Percentiles rank a stretch among this genome's conserved stretches.
These are phyloP conservation scores for Eragrostis nindensis DNA, from an alignment of 176 grass and related monocot genomes.

Conservation along the genomic window DNA sequence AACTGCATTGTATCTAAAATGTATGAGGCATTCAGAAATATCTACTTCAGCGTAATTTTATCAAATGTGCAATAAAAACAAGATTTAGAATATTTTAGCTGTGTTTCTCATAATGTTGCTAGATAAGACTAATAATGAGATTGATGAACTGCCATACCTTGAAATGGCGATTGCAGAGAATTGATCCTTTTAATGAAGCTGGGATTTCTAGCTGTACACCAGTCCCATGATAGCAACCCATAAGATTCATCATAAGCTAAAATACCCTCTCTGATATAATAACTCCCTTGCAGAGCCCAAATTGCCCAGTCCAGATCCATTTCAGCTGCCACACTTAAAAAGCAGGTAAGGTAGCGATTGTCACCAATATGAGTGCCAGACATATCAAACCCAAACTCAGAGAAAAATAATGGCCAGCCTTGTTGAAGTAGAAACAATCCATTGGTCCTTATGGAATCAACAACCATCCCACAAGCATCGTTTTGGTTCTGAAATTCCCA, in stretches of 20 bases:
- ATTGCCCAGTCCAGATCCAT: constrained; percentile 92
- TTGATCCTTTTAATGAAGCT: constrained; percentile 70
- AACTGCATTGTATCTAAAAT: neutral
- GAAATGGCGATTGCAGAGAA: constrained; percentile 73
- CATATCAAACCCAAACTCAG: constrained; percentile 94
- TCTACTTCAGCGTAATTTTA: neutral
- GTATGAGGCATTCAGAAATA: neutral
- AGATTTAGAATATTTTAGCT: neutral
- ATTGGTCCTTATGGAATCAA: constrained; percentile 57
- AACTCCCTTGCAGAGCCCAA: constrained; percentile 95
- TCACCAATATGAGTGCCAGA: constrained; percentile 66
- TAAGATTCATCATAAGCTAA: constrained; percentile 86
- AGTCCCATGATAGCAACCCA: constrained; percentile 77
- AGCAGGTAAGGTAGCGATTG: constrained; percentile 86
- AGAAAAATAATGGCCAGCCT: constrained; percentile 89
- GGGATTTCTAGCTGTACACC: constrained; percentile 80
- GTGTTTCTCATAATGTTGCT: neutral
- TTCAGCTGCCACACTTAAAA: constrained; percentile 81
- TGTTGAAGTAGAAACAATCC: constrained; percentile 74
- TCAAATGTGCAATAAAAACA: neutral
- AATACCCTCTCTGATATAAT: constrained; percentile 81
- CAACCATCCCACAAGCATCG: constrained; percentile 63
- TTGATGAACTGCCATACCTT: constrained; percentile 59
- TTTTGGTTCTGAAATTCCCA: constrained; percentile 76
- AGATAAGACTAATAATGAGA: constrained; percentile 3